Base-by-base conservation (phyloP, 345 rosid genomes). In the Erysimum cheiranthoides region DNA sequence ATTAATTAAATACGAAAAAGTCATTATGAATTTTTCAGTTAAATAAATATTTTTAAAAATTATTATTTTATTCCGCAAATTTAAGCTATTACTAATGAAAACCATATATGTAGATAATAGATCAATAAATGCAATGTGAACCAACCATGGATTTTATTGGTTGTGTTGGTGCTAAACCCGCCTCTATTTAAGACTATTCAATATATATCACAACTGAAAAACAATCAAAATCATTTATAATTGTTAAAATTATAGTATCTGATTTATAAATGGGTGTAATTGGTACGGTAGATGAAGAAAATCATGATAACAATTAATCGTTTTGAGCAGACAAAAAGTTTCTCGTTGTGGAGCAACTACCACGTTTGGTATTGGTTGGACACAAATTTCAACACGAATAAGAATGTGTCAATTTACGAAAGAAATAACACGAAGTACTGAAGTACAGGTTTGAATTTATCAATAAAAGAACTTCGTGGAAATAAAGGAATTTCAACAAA, bases 321-420 rank as follows among this genome's bases (percentile, higher is more conserved):
- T 9, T 14, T 4, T 38, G 36, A 38, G 66, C 0, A 30, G n/a
- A n/a, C n/a, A 25, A 25, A 54, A 8, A 28, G 5, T 17, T 40
- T 45, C 43, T 64, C 56, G n/a, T 45, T 46, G 25, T 8, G 10
- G 38, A 68, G 61, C 36, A 68, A 14, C 36, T 53, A 39, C 47
- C 36, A 35, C 38, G 28, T 39, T 68, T 52, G 62, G 72, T 67
- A 51, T 2, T 40, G 64, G 73, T 56, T 42, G 5, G 64, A 64
- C 69, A 38, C 25, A 49, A 8, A 17, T 8, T 49, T 49, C 27
- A 49, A 53, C 62, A 53, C 43, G 7, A 65, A 65, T 68, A 25
- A 66, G 31, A 65, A 13, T 47, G 43, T 10, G n/a, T 36, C 40
- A 34, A 17, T 47, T 17, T 3, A 47, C 25, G 8, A 34, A 47